phyloP scores from a whole-genome alignment of 805 yeast species.

The Kluyveromyces nonfermentans region DNA sequence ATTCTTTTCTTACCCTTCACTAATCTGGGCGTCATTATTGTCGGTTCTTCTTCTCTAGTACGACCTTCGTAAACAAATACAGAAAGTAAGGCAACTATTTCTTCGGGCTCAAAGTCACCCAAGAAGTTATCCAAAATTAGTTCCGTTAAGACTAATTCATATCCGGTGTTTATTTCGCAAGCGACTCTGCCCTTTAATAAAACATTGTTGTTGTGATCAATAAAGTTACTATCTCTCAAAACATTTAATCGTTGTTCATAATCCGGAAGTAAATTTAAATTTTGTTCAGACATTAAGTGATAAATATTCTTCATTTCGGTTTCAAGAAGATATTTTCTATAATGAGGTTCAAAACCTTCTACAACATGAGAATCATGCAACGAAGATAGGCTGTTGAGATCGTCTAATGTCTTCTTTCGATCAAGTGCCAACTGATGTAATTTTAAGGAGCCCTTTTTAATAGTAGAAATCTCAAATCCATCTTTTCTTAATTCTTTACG shows the following conservation, averaged over 20 bases:
- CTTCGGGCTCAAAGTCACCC: slow-evolving; percentile 90
- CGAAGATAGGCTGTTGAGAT: slow-evolving; percentile 13
- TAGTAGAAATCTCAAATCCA: slow-evolving; percentile 17
- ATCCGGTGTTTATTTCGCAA: slow-evolving; percentile 85
- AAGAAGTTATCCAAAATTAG: slow-evolving; percentile 82
- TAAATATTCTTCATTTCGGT: slow-evolving; percentile 46
- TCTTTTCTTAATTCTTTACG: slow-evolving; percentile 5
- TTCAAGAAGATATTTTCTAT: slow-evolving; percentile 38
- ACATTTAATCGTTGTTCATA: slow-evolving; percentile 84
- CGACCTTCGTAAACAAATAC: slow-evolving; percentile 88
- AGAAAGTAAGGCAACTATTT: slow-evolving; percentile 88
- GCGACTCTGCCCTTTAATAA: slow-evolving; percentile 83
- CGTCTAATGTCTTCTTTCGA: slow-evolving; percentile 19
- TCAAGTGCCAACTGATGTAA: slow-evolving; percentile 24
- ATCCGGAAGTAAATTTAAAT: slow-evolving; percentile 83
- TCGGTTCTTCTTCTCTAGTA: slow-evolving; percentile 51
- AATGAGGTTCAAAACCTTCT: slow-evolving; percentile 36
- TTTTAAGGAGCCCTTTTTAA: slow-evolving; percentile 23
- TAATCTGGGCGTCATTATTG: slow-evolving; percentile 63
- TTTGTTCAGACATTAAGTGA: slow-evolving; percentile 70
- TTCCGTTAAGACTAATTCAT: slow-evolving; percentile 86
- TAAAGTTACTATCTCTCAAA: slow-evolving; percentile 65
- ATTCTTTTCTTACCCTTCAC: slow-evolving; percentile 63
- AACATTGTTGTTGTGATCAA: slow-evolving; percentile 64
- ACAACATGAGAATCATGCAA: slow-evolving; percentile 37